phyloP scores from a whole-genome alignment of 805 yeast species.

The Starmerella etchellsii region DNA sequence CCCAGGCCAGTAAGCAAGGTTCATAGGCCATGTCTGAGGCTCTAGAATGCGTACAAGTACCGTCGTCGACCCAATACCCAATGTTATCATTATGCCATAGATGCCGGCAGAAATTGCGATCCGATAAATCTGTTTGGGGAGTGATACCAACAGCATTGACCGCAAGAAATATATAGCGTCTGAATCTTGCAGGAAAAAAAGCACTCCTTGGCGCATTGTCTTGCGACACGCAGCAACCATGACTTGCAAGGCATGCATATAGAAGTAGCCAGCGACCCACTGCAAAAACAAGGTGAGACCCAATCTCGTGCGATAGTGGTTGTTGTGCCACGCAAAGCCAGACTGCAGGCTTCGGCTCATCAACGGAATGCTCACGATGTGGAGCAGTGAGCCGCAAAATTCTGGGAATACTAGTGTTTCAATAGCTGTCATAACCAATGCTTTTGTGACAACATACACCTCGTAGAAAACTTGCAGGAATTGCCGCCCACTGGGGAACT shows the following conservation, averaged over 20 bases:
- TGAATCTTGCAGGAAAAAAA: slow-evolving; percentile 84
- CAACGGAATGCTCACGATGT: slow-evolving; percentile 33
- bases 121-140: slow-evolving; percentile 57
- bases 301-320: neutral
- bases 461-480: slow-evolving; percentile 14
- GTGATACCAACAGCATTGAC: slow-evolving; percentile 72
- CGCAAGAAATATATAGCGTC: slow-evolving; percentile 86
- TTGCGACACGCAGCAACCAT: slow-evolving; percentile 75
- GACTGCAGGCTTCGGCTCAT: neutral
- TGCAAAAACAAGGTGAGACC: slow-evolving; percentile 24
- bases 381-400: slow-evolving; percentile 69
- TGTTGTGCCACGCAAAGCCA: neutral
- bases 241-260: slow-evolving; percentile 77
- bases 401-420: slow-evolving; percentile 81
- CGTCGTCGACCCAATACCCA: slow-evolving; percentile 62
- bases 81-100: slow-evolving; percentile 42
- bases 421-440: slow-evolving; percentile 56
- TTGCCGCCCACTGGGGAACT: slow-evolving; percentile 5
- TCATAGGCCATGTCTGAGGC: slow-evolving; percentile 22
- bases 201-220: slow-evolving; percentile 74
- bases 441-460: slow-evolving; percentile 48
- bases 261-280: slow-evolving; percentile 69
- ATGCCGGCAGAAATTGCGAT: slow-evolving; percentile 46
- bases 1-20: slow-evolving; percentile 20
- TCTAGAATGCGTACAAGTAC: slow-evolving; percentile 33